Base-by-base conservation (phyloP, 2,329 filamentous ascomycete genomes). In the Exophiala sideris region DNA sequence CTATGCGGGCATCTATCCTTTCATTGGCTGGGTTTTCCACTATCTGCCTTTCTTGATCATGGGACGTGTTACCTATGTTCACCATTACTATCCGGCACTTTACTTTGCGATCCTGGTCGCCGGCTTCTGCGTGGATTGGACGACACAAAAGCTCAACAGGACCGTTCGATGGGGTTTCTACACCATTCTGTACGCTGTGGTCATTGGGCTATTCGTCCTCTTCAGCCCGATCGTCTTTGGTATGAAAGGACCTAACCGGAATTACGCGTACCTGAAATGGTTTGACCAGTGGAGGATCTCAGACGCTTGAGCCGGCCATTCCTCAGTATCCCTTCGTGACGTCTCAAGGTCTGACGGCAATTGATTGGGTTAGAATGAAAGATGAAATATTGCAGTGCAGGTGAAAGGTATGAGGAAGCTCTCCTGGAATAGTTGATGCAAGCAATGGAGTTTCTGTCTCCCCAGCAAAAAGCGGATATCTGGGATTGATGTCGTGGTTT, bases 41-140 rank as follows among this genome's bases (percentile, higher is more conserved):
- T 99, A 96, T 71, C 76, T 96, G 59, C 94, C 94, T 1, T 99
- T 97, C 73, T 83, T 96, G 66, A 84, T 94, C 68, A 99, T 99
- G 95, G 94, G 91, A 9, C 89, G 94, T 79, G 94, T 99, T 57
- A 99, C 94, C 12, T 99, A 99, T 68, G 94, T 99, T 50, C 94
- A 99, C 73, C 94, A 99, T 77, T 99, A 99, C 79, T 99, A 97
- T 73, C 94, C 94, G 9, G 94, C 94, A 8, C 83, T 99, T 9
- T 99, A 97, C 78, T 99, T 97, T 71, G 91, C 94, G 65, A 96
- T 99, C 62, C 78, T 99, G 42, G 84, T 83, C 12, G 84, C 91
- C 58, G 92, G 91, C 50, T 99, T 99, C 80, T 81, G 91, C 63
- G 75, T 88, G 51, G 91, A 97, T 71, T 97, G 89, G 86, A 78